Evolutionary conservation across 2,329 filamentous ascomycete genomes (phyloP).

Genomic region (Pseudopithomyces maydicus): DNA sequence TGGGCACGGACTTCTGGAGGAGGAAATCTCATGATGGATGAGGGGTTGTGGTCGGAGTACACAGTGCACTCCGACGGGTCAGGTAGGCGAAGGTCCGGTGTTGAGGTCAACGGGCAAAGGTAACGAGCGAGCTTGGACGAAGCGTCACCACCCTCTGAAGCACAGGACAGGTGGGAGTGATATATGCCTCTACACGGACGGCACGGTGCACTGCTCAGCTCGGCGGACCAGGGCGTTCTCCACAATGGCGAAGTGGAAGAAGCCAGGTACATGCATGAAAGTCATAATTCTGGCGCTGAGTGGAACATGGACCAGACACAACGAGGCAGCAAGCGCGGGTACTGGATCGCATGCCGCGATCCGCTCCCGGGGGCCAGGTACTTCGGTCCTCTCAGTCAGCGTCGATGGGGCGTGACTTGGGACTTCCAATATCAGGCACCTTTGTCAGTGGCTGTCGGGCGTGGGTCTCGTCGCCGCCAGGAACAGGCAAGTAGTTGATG

Average conservation of each 20-base stretch:
- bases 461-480: constrained; percentile 26
- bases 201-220: constrained; percentile 26
- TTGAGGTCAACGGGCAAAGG: not conserved
- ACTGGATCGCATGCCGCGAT: constrained; percentile 34
- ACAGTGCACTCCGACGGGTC: constrained; percentile 25
- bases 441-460: constrained; percentile 21
- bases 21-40: constrained; percentile 37
- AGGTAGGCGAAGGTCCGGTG: constrained; percentile 14
- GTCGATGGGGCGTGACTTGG: constrained; percentile 32
- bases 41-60: constrained; percentile 19
- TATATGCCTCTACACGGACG: constrained; percentile 25
- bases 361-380: constrained; percentile 29
- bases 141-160: constrained; percentile 32
- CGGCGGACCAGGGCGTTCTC: constrained; percentile 26
- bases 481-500: constrained; percentile 29
- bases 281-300: constrained; percentile 23
- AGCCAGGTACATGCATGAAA: constrained; percentile 25
- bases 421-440: constrained; percentile 21
- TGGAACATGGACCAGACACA: constrained; percentile 31
- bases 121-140: constrained; percentile 11
- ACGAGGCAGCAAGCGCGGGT: constrained; percentile 28
- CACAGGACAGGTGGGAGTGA: constrained; percentile 34
- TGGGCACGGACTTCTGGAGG: constrained; percentile 40
- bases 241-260: constrained; percentile 25
- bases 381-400: constrained; percentile 21